Percentiles rank a stretch among this genome's conserved stretches.
phyloP scores from a whole-genome alignment of 257 asterid species.

The Solanum raphanifolium region DNA sequence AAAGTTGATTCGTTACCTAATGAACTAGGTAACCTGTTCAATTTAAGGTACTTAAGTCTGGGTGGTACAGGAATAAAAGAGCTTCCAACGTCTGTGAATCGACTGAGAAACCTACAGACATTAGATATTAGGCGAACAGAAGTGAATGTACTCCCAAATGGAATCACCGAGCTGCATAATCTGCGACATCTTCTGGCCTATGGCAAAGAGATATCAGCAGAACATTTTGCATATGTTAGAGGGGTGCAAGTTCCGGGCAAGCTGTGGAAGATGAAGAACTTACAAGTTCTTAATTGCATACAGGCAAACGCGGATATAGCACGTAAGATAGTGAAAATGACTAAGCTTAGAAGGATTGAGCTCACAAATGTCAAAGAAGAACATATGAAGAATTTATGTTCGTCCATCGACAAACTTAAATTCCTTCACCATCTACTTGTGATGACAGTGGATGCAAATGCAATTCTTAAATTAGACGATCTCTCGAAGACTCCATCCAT shows the following conservation, averaged over 20 bases:
- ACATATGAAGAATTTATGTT: slow-evolving; percentile 13
- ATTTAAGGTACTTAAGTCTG: slow-evolving; percentile 26
- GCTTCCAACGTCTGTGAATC: slow-evolving; percentile 20
- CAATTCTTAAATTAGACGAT: slow-evolving; percentile 5
- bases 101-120: slow-evolving; percentile 11
- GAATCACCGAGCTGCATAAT: slow-evolving; percentile 18
- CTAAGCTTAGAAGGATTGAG: slow-evolving; percentile 28
- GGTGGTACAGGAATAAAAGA: slow-evolving; percentile 23
- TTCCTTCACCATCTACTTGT: slow-evolving; percentile 15
- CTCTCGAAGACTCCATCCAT: not conserved
- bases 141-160: slow-evolving; percentile 9
- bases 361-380: slow-evolving; percentile 14
- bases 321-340: slow-evolving; percentile 8
- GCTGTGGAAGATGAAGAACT: slow-evolving; percentile 19
- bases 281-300: slow-evolving; percentile 10
- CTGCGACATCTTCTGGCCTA: slow-evolving; percentile 33
- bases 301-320: slow-evolving; percentile 10
- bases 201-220: not conserved
- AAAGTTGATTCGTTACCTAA: slow-evolving; percentile 15
- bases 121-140: slow-evolving; percentile 11
- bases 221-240: not conserved
- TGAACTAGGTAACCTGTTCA: slow-evolving; percentile 15
- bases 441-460: slow-evolving; percentile 9
- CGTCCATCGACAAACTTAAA: slow-evolving; percentile 16
- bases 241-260: slow-evolving; percentile 13